Conservation (phyloP, 1,284 basidiomycete genomes). For the Ganoderma boninense region DNA sequence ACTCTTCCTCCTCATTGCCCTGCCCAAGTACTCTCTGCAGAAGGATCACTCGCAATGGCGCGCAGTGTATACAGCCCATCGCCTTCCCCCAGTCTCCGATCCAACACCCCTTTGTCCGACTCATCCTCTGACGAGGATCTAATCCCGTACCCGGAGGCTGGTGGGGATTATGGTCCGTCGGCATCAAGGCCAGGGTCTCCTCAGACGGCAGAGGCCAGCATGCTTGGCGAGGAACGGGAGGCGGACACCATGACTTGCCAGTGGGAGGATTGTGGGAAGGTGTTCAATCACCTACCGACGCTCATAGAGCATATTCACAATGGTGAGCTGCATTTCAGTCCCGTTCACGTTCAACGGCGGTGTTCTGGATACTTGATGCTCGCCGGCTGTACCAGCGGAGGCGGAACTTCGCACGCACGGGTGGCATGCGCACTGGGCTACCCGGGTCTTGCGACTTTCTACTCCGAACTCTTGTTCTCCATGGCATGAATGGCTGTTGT, state of each 20-base stretch:
- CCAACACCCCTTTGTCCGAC: slow-evolving; percentile 40
- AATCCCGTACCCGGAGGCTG: slow-evolving; percentile 24
- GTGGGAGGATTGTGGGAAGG: slow-evolving; percentile 81
- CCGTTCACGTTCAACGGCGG: no score
- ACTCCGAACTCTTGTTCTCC: no score
- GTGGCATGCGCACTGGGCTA: no score
- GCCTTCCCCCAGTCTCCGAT: slow-evolving; percentile 43
- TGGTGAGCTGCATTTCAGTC: slow-evolving; percentile 53
- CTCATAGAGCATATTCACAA: slow-evolving; percentile 84
- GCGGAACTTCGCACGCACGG: no score
- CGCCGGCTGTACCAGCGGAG: no score
- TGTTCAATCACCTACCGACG: slow-evolving; percentile 74
- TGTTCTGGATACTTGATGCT: not conserved
- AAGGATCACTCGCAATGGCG: slow-evolving; percentile 35
- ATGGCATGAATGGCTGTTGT: no score
- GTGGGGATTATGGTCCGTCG: slow-evolving; percentile 28
- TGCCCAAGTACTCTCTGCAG: not conserved
- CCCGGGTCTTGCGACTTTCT: no score
- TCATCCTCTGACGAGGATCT: slow-evolving; percentile 39
- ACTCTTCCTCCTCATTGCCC: not conserved
- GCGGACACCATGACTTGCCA: slow-evolving; percentile 60
- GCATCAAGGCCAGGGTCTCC: slow-evolving; percentile 42
- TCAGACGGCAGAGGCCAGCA: slow-evolving; percentile 28
- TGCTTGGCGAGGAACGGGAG: slow-evolving; percentile 28
- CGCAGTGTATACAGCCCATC: slow-evolving; percentile 45